Percentiles rank a stretch among this genome's conserved stretches.
Conservation (phyloP, 768 basidiomycete genomes). For the Leccinum variicolor region DNA sequence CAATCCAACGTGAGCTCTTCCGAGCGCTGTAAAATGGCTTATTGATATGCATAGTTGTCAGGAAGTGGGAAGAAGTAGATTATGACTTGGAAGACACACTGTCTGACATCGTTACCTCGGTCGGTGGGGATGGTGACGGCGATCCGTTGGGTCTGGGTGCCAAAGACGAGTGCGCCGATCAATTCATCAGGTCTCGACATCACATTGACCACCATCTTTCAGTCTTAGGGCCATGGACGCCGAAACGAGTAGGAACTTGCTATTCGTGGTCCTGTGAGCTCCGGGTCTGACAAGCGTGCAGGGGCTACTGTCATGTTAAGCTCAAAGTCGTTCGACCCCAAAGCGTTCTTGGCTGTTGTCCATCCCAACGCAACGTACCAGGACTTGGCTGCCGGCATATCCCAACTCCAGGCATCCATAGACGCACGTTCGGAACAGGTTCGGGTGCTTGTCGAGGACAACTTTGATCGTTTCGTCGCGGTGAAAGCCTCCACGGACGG, state of each 20-base stretch:
- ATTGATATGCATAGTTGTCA: constrained; percentile 27
- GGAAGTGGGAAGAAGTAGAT: constrained; percentile 89
- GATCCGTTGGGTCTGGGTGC: constrained; percentile 80
- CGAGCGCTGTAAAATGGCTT: not conserved
- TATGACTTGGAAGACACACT: constrained; percentile 78
- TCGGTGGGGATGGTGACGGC: constrained; percentile 56
- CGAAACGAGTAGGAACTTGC: constrained; percentile 57
- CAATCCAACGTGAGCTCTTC: constrained; percentile 61
- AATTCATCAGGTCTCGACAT: not conserved
- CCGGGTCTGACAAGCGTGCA: constrained; percentile 27
- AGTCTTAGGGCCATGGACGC: constrained; percentile 70
- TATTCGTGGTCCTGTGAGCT: constrained; percentile 5
- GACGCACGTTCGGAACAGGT: constrained; percentile 94
- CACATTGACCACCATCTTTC: not conserved
- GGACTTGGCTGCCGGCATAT: constrained; percentile 78
- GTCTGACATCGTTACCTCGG: constrained; percentile 62
- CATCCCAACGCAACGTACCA: constrained; percentile 96
- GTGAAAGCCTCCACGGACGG: constrained; percentile 98
- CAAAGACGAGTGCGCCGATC: constrained; percentile 48
- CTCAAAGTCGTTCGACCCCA: constrained; percentile 96
- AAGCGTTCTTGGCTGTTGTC: constrained; percentile 83
- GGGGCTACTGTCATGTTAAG: constrained; percentile 81
- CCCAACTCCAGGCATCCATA: constrained; percentile 71
- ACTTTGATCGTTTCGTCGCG: constrained; percentile 96
- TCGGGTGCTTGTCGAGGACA: constrained; percentile 91